Base-by-base conservation (phyloP, 2,329 filamentous ascomycete genomes). In the Botrytis byssoidea region DNA sequence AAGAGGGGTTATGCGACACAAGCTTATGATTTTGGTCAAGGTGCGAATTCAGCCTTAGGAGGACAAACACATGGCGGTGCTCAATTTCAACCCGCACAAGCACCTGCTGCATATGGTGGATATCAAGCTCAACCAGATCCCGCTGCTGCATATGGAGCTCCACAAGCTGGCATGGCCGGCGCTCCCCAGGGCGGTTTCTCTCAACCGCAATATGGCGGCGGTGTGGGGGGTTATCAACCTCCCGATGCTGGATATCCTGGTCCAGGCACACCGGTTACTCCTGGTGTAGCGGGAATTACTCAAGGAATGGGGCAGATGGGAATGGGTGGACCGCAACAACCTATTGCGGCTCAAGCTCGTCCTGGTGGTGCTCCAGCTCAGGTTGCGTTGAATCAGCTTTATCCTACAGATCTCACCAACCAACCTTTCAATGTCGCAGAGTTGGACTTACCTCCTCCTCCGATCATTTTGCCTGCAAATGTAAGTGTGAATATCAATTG, bases 361-460 rank as follows among this genome's bases (percentile, higher is more conserved):
- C 72, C 72, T 83, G 77, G 83, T 83, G 77, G 83, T 84, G 74
- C 83, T 85, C 84, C 86, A 83, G 74, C 83, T 85, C 84, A 86
- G 83, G 79, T 84, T 78, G 86, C 84, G 78, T 85, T 97, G 78
- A 98, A 98, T 84, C 93, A 95, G 84, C 89, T 98, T 74, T 95
- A 96, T 82, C 93, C 95, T 29, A 95, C 94, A 61, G 96, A 99
- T 82, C 88, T 99, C 75, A 88, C 97, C 80, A 93, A 92, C 79
- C 93, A 97, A 83, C 95, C 95, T 40, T 97, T 99, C 85, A 95
- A 97, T 82, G 94, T 97, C 78, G 90, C 92, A 68, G 96, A 98
- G 85, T 85, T 99, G 76, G 95, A 98, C 79, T 88, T 95, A 75
- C 93, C 95, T 64, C 96, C 96, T 48, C 96, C 96, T 74, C 92